Percentiles rank a stretch among this genome's conserved stretches.
These are phyloP conservation scores for Durusdinium trenchii DNA, from an alignment of 73 alveolate genomes.

Conservation along the genomic window DNA sequence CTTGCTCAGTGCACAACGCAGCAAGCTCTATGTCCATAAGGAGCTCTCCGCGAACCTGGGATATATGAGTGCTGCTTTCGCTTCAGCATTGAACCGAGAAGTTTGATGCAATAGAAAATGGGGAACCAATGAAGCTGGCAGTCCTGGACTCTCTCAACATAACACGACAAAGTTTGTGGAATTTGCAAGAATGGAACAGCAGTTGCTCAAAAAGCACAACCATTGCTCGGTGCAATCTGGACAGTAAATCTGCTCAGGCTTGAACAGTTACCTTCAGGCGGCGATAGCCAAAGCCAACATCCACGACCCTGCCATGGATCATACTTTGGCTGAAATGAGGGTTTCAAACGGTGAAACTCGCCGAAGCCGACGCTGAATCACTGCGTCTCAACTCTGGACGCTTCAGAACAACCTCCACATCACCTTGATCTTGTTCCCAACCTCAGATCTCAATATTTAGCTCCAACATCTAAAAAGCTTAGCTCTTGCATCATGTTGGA, in stretches of 20 bases:
- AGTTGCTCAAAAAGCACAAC: background rate
- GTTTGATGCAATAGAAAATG: no score
- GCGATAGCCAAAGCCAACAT: slow-evolving; percentile 79
- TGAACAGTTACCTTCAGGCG: slow-evolving; percentile 49
- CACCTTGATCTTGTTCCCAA: slow-evolving; percentile 92
- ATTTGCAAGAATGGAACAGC: background rate
- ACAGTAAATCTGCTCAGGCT: background rate
- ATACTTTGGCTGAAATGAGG: background rate
- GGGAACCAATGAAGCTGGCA: no score
- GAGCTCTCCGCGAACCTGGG: slow-evolving; percentile 81
- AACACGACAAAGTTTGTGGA: background rate
- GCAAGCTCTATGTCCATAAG: slow-evolving; percentile 64
- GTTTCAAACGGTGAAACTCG: background rate
- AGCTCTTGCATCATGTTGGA: background rate
- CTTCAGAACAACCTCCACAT: slow-evolving; percentile 72
- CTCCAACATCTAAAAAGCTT: background rate
- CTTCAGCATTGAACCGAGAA: no score
- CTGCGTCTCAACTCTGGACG: slow-evolving; percentile 77
- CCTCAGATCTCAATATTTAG: background rate
- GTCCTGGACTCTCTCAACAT: no score
- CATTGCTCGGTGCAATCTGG: background rate
- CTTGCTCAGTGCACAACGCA: slow-evolving; percentile 7
- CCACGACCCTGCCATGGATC: slow-evolving; percentile 79
- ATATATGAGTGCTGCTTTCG: no score
- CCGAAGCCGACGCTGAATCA: slow-evolving; percentile 46